Base-by-base conservation (phyloP, 2,329 filamentous ascomycete genomes). In the Aspergillus flavus region DNA sequence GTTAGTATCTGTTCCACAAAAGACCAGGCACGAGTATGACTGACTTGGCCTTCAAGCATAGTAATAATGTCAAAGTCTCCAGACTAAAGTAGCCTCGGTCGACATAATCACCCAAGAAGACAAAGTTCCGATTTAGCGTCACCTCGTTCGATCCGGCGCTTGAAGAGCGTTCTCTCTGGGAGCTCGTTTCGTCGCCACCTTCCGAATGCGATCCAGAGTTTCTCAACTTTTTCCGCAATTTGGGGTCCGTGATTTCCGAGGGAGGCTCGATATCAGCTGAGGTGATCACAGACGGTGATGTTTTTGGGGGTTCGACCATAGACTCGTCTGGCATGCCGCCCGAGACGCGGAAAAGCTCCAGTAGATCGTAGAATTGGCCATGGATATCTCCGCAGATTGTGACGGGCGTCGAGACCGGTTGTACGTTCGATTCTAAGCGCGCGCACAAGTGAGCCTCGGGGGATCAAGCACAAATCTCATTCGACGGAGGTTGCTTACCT, bases 311-410 rank as follows among this genome's bases (percentile, higher is more conserved):
- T 73, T 93, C 86, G 30, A 89, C 84, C 65, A 89, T 86, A 45
- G 87, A 86, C 70, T 96, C 91, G 72, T 93, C 93, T 12, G 95
- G 95, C 92, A 98, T 97, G 68, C 95, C 95, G 65, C 95, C 95
- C 54, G 94, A 93, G 46, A 99, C 94, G 59, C 94, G 91, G 81
- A 99, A 99, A 57, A 99, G 88, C 83, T 99, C 95, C 65, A 98
- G 88, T 11, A 99, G 85, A 78, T 99, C 95, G 81, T 99, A 98
- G 79, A 98, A 98, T 81, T 99, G 95, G 72, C 95, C 95, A 80
- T 99, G 95, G 66, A 99, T 98, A 77, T 99, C 95, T 75, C 95
- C 95, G 75, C 95, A 98, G 67, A 99, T 91, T 6, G 95, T 99
- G 66, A 99, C 95, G 7, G 95, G 95, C 0, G 95, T 97, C 59